A percentile compares a stretch with the other conserved stretches of the same genome.
Evolutionary conservation across 2,329 filamentous ascomycete species (phyloP).

Genomic region (Cladosporium velox): DNA sequence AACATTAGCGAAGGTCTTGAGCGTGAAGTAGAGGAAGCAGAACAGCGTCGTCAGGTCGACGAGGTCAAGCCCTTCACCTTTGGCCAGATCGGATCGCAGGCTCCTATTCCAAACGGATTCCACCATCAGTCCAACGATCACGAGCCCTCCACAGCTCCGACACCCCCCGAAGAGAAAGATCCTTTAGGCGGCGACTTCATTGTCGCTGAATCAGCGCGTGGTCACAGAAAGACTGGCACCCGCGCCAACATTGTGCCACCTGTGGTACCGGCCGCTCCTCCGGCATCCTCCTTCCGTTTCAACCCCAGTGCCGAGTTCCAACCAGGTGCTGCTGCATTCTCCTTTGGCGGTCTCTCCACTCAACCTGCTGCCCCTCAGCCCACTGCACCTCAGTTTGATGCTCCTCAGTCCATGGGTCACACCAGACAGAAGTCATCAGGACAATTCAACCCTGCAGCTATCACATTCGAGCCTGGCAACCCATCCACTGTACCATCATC

Average conservation of each 20-base stretch:
- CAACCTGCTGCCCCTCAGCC: constrained; percentile 46
- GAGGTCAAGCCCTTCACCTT: constrained; percentile 27
- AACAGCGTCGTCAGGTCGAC: constrained; percentile 62
- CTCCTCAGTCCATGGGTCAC: constrained; percentile 21
- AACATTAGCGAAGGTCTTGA: constrained; percentile 78
- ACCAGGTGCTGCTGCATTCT: constrained; percentile 8
- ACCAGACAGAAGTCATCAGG: constrained; percentile 34
- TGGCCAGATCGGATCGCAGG: constrained; percentile 11
- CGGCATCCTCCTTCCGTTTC: constrained; percentile 22
- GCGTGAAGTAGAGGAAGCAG: constrained; percentile 79
- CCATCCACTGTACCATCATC: constrained; percentile 29
- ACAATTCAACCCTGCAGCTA: constrained; percentile 62
- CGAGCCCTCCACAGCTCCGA: background rate
- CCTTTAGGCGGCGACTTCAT: constrained; percentile 26
- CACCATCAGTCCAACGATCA: background rate
- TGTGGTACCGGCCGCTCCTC: background rate
- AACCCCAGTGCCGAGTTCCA: constrained; percentile 43
- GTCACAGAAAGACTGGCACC: constrained; percentile 47
- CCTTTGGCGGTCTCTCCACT: constrained; percentile 35
- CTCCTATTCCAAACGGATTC: constrained; percentile 1
- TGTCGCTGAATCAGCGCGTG: constrained; percentile 74
- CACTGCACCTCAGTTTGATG: background rate
- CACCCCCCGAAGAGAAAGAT: constrained; percentile 26
- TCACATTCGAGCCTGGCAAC: constrained; percentile 41
- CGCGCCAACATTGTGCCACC: constrained; percentile 81